Evolutionary conservation across 805 yeast genomes (phyloP).

Genomic region (Ogataea ganodermae): DNA sequence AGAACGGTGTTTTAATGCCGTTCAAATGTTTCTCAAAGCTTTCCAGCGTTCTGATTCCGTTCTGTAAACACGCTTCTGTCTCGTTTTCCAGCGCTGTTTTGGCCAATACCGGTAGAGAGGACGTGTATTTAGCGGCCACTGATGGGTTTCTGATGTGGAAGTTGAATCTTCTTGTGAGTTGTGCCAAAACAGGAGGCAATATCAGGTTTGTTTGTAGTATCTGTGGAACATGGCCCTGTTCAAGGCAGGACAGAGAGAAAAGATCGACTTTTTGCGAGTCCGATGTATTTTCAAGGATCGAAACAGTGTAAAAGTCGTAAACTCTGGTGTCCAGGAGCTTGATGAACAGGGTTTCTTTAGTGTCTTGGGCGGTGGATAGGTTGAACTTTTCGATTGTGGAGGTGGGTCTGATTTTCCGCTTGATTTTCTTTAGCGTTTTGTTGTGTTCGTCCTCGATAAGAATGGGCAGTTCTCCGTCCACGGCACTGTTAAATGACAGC

Average conservation of each 20-base stretch:
- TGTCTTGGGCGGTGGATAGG: slow-evolving; percentile 32
- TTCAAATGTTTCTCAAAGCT: slow-evolving; percentile 13
- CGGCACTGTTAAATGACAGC: slow-evolving; percentile 51
- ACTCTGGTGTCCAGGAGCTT: slow-evolving; percentile 48
- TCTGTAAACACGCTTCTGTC: slow-evolving; percentile 14
- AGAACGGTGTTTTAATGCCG: slow-evolving; percentile 7
- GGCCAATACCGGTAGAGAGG: slow-evolving; percentile 8
- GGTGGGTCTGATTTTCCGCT: slow-evolving; percentile 40
- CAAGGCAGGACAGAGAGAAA: not conserved
- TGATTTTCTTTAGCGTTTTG: slow-evolving; percentile 32
- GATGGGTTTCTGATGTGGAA: slow-evolving; percentile 42
- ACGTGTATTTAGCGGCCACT: slow-evolving; percentile 16
- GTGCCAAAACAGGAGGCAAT: slow-evolving; percentile 9
- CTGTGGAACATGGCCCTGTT: slow-evolving; percentile 3
- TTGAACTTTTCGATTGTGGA: slow-evolving; percentile 40
- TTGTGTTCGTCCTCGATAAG: slow-evolving; percentile 50
- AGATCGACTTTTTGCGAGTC: not conserved
- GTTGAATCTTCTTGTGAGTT: slow-evolving; percentile 34
- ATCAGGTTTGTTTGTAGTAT: not conserved
- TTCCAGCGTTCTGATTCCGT: slow-evolving; percentile 18
- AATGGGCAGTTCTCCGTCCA: slow-evolving; percentile 54
- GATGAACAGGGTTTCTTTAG: slow-evolving; percentile 39
- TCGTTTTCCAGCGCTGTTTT: slow-evolving; percentile 16
- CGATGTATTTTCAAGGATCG: slow-evolving; percentile 11
- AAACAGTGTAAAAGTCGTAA: slow-evolving; percentile 47